Evolutionary conservation across 1,139 yeast species (phyloP).

Genomic region (Hemisphaericaspora xylofermentans): DNA sequence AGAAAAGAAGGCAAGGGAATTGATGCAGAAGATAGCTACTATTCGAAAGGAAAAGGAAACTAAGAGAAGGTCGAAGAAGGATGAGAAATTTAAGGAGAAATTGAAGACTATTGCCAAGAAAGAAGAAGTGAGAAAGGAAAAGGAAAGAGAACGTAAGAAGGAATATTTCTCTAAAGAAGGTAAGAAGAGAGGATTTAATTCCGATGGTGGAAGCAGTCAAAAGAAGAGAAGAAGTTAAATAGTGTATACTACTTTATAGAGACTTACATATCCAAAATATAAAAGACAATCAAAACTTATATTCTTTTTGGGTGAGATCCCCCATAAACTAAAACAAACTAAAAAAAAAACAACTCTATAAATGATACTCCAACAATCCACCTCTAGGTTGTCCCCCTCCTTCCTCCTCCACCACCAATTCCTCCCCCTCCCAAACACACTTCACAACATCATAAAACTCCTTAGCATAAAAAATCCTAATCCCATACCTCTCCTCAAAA

Average conservation of each 20-base stretch:
- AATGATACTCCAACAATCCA: slow-evolving; percentile 39
- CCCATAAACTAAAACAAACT: neutral
- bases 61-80: slow-evolving; percentile 73
- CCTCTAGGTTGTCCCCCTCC: slow-evolving; percentile 30
- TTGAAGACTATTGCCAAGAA: slow-evolving; percentile 71
- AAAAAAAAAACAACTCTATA: slow-evolving; percentile 15
- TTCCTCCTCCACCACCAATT: slow-evolving; percentile 30
- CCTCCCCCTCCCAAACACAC: slow-evolving; percentile 62
- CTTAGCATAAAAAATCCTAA: slow-evolving; percentile 62
- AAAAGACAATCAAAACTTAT: neutral
- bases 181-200: slow-evolving; percentile 57
- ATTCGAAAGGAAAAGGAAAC: slow-evolving; percentile 82
- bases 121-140: slow-evolving; percentile 69
- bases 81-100: slow-evolving; percentile 72
- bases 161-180: slow-evolving; percentile 79
- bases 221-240: slow-evolving; percentile 24
- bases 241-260: slow-evolving; percentile 13
- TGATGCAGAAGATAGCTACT: slow-evolving; percentile 84
- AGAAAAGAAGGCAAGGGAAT: slow-evolving; percentile 88
- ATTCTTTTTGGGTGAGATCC: neutral
- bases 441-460: slow-evolving; percentile 77
- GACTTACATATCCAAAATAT: neutral
- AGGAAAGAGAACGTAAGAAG: slow-evolving; percentile 82
- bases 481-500: slow-evolving; percentile 50
- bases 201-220: slow-evolving; percentile 34